A percentile compares a stretch with the other conserved stretches of the same genome.
phyloP scores from a whole-genome alignment of 2,329 filamentous ascomycete species.

The Cyanodermella asteris region DNA sequence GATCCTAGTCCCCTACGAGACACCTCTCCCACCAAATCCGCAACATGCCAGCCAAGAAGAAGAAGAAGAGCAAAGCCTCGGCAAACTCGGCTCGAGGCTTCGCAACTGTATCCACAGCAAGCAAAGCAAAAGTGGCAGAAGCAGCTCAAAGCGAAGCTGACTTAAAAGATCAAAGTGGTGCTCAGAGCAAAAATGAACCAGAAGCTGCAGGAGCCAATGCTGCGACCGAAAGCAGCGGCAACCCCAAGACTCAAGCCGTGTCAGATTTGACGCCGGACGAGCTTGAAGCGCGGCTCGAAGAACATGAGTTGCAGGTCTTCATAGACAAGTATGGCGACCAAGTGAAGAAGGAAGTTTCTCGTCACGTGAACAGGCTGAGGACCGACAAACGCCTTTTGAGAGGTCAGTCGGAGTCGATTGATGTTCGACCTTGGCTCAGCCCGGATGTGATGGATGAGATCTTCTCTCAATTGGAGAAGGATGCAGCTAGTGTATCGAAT shows the following conservation, averaged over 20 bases:
- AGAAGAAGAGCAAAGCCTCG: conserved; percentile 82
- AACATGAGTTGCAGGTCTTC: conserved; percentile 69
- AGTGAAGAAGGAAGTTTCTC: conserved; percentile 53
- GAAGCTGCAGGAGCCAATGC: conserved; percentile 5
- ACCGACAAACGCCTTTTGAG: conserved; percentile 70
- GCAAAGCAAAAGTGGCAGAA: conserved; percentile 42
- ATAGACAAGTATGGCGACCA: conserved; percentile 69
- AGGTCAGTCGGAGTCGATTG: conserved; percentile 51
- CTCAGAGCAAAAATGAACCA: conserved; percentile 7
- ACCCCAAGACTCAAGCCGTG: conserved; percentile 15
- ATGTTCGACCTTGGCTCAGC: conserved; percentile 58
- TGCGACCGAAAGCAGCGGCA: too few relatives aligned
- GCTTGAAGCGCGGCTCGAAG: conserved; percentile 71
- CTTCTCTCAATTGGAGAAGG: conserved; percentile 50
- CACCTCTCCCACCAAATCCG: too few relatives aligned
- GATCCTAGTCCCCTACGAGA: too few relatives aligned
- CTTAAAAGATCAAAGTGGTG: not conserved
- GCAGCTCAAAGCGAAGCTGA: not conserved
- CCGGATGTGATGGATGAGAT: conserved; percentile 58
- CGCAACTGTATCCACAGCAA: conserved; percentile 79
- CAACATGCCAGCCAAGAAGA: conserved; percentile 40
- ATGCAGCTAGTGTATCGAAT: conserved; percentile 29
- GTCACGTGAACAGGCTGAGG: conserved; percentile 57
- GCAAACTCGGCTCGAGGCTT: conserved; percentile 81
- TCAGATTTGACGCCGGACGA: conserved; percentile 79